These are phyloP conservation scores for Artemisia annua DNA, from an alignment of 129 eudicot genomes.

Conservation along the genomic window DNA sequence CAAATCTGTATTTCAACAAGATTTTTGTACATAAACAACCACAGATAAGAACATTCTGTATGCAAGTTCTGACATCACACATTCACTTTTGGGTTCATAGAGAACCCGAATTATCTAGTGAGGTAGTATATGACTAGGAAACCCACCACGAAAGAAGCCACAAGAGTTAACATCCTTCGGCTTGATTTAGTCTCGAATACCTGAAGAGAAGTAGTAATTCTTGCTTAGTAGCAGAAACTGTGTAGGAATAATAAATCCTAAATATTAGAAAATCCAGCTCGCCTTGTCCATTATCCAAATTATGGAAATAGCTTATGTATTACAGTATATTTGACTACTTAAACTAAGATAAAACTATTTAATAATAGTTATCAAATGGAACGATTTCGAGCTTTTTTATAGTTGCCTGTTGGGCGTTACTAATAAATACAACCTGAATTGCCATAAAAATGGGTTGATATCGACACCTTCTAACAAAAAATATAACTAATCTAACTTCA, in stretches of 20 bases:
- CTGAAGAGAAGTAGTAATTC: constrained; percentile 23
- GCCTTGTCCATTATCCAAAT: background rate
- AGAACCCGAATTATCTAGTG: constrained; percentile 47
- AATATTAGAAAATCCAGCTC: background rate
- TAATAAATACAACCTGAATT: no score
- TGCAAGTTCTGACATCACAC: constrained; percentile 15
- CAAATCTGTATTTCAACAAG: constrained; percentile 20
- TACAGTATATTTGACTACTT: no score
- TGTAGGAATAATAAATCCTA: background rate
- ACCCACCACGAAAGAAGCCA: constrained; percentile 78
- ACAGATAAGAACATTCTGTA: constrained; percentile 15
- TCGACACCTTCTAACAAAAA: no score
- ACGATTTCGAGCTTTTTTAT: no score
- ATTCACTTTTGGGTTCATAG: constrained; percentile 15
- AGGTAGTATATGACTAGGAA: constrained; percentile 81
- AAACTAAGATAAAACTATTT: no score
- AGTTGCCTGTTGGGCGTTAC: no score
- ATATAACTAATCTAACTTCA: background rate
- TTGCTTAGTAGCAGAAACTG: background rate
- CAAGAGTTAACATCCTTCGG: constrained; percentile 71
- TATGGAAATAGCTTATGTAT: no score
- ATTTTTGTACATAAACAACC: constrained; percentile 34
- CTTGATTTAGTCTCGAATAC: constrained; percentile 97
- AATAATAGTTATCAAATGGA: no score
- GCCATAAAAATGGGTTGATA: no score